Evolutionary conservation across 1,139 yeast species (phyloP), one percentile per base, ranked within the genome.

Genomic region (Starmera stellimalicola): DNA sequence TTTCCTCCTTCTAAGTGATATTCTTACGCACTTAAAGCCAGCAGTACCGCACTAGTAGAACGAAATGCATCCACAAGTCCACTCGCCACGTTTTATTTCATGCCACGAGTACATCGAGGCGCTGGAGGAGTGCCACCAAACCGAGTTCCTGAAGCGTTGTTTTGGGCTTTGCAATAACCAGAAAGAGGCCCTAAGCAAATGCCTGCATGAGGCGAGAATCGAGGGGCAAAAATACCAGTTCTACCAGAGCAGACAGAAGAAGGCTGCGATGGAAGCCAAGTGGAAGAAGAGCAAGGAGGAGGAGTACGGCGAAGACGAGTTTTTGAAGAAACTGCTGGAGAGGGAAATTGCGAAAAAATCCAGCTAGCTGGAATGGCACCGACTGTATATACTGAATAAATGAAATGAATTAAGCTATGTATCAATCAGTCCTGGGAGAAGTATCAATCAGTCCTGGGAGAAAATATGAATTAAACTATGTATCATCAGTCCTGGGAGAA

Each of bases 31-130:
- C n/a, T n/a, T n/a, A n/a, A n/a, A n/a, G n/a, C n/a, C n/a, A n/a
- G n/a, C n/a, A n/a, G n/a, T n/a, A n/a, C n/a, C n/a, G n/a, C n/a
- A n/a, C n/a, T n/a, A n/a, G 25, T n/a, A 22, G 25, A 22, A 6
- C 11, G 12, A 27, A 10, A 62, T 62, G 67, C 67, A 62, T 50
- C 67, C 67, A 44, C 66, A 60, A 43, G 39, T 62, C 38, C 63
- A 62, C 38, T 55, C 63, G 3, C 58, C 62, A 33, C 53, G 65
- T 45, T 61, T 62, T 39, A 52, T 56, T 35, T 57, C 81, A 24
- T 91, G 98, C 56, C 77, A 73, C 33, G 81, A 78, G 42, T 69
- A 87, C 35, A 85, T 91, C 60, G 79, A 79, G 43, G 95, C 95
- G 1, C 69, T 91, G 11, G 95, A 88, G 52, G 80, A 83, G 52